Percentiles rank a stretch among this genome's conserved stretches.
Conservation (phyloP, 78 protist genomes). For the Speleostelium caveatum region DNA sequence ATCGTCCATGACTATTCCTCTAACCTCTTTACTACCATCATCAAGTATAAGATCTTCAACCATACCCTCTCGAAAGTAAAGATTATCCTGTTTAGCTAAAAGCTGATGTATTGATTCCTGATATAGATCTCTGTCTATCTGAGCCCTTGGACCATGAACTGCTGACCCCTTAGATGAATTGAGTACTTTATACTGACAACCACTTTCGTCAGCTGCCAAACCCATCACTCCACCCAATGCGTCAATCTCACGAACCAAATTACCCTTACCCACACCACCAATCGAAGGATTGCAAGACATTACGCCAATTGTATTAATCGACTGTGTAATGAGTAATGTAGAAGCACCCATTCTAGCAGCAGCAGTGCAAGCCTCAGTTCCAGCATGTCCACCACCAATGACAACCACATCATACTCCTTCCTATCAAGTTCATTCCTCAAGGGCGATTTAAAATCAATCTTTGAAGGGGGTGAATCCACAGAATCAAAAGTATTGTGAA, state of each 20-base stretch:
- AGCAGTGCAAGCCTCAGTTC: slow-evolving; percentile 96
- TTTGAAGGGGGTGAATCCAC: slow-evolving; percentile 6
- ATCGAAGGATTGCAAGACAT: slow-evolving; percentile 98
- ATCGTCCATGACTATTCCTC: slow-evolving; percentile 59
- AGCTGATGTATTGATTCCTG: slow-evolving; percentile 78
- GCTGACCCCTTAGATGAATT: slow-evolving; percentile 94
- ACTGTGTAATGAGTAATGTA: slow-evolving; percentile 91
- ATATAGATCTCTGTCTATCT: slow-evolving; percentile 94
- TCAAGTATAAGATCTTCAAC: slow-evolving; percentile 87
- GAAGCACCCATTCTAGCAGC: slow-evolving; percentile 91
- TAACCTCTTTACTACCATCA: slow-evolving; percentile 11
- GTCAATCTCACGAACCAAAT: slow-evolving; percentile 94
- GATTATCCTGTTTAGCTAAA: slow-evolving; percentile 17
- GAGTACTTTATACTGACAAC: slow-evolving; percentile 64
- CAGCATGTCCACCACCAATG: slow-evolving; percentile 98
- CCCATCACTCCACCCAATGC: slow-evolving; percentile 96
- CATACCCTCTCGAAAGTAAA: slow-evolving; percentile 78
- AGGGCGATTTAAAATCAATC: slow-evolving; percentile 45
- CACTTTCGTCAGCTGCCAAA: slow-evolving; percentile 75
- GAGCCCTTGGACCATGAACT: slow-evolving; percentile 97
- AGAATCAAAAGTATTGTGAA: no score
- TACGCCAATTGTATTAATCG: slow-evolving; percentile 84
- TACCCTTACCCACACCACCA: slow-evolving; percentile 98
- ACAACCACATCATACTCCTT: slow-evolving; percentile 51
- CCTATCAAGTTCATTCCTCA: background rate